These are phyloP conservation scores for Hyparrhenia diplandra DNA, from an alignment of 176 grass and related monocot genomes.

Conservation along the genomic window DNA sequence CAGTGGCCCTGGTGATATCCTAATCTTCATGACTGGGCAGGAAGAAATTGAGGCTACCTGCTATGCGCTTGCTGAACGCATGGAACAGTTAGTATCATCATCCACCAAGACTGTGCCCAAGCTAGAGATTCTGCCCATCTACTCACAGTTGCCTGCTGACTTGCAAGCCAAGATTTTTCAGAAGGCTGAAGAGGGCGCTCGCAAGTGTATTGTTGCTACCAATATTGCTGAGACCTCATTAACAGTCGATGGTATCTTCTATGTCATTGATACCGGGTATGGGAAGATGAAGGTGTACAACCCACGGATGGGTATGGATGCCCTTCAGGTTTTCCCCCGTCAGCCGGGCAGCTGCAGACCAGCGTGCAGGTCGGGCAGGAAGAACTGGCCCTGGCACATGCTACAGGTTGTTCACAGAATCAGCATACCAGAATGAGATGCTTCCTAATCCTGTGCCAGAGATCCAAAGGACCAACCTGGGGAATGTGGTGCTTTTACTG, in stretches of 20 bases:
- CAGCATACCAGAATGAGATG: constrained; percentile 98
- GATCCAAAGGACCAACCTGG: constrained; percentile 94
- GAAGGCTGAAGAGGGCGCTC: constrained; percentile 92
- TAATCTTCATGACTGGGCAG: constrained; percentile 98
- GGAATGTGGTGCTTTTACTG: constrained; percentile 91
- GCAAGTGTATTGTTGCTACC: constrained; percentile 97
- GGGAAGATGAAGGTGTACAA: constrained; percentile 99
- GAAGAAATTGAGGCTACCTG: constrained; percentile 98
- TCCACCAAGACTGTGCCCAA: constrained; percentile 76
- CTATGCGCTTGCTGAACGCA: constrained; percentile 89
- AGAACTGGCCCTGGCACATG: constrained; percentile 93
- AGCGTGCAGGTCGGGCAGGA: constrained; percentile 88
- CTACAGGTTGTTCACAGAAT: constrained; percentile 89
- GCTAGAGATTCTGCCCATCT: constrained; percentile 89
- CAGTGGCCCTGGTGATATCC: constrained; percentile 78
- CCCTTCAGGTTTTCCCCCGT: constrained; percentile 91
- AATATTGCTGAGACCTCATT: constrained; percentile 98
- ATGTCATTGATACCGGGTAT: constrained; percentile 94
- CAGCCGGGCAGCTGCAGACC: constrained; percentile 89
- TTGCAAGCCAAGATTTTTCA: constrained; percentile 98
- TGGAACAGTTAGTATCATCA: constrained; percentile 85
- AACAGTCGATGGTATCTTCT: constrained; percentile 98
- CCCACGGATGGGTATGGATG: constrained; percentile 95
- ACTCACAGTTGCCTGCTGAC: constrained; percentile 92
- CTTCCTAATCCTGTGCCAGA: constrained; percentile 91